Evolutionary conservation across 306 rosid genomes (phyloP), one percentile per base, ranked within the genome.

Genomic region (Urtica urens): DNA sequence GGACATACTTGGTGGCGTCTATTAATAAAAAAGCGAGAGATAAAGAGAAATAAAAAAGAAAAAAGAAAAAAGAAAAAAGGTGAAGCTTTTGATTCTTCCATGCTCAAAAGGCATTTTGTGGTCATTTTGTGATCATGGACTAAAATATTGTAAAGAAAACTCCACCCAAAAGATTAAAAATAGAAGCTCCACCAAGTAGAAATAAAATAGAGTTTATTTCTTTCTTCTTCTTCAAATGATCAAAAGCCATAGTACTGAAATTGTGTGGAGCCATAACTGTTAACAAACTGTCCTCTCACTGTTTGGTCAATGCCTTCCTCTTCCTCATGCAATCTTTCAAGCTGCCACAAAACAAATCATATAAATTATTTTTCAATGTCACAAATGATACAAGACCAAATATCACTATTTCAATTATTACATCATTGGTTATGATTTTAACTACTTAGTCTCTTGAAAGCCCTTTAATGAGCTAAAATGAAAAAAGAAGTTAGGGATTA

Each of bases 261-360:
- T 34, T 83, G 87, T 7, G 56, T 34, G 21, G 57, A 51, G 46
- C 57, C 78, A 55, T 31, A 74, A 24, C 51, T 30, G 57, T 58
- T 66, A 59, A 69, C n/a, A 49, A 66, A 66, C 37, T 73, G 59
- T 14, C 64, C 63, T 46, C 70, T 65, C 65, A 68, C 39, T 63
- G 60, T 71, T 51, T 48, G 69, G 49, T 53, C 70, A 53, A 37
- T 39, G 39, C 55, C 68, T 11, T 68, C 84, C 28, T 63, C 67
- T 45, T 72, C 83, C 51, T 66, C 85, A 48, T 70, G 75, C 68
- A 77, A 19, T 8, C 69, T 77, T 38, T 64, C 87, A 11, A 80
- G 49, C 96, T 82, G 40, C 53, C 34, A 15, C 42, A 70, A 23
- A 46, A 7, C 10, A 7, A 38, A n/a, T 5, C 12, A 21, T 47